These are phyloP conservation scores for Chloranthus sessilifolius DNA, from an alignment of 164 flowering plant genomes.

Conservation along the genomic window DNA sequence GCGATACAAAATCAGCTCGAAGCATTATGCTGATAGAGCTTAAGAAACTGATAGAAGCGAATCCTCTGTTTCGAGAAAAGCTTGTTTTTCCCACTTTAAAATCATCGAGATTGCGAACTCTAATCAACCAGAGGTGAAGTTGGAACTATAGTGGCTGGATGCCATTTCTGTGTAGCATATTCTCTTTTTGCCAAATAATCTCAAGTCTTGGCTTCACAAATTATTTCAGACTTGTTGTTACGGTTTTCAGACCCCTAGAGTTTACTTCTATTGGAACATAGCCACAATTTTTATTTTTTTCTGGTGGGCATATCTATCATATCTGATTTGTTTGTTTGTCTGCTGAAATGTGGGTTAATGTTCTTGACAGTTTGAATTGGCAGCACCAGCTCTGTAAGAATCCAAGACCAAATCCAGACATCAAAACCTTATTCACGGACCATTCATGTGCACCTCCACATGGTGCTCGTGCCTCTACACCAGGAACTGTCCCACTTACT, in stretches of 20 bases:
- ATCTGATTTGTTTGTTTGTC: background rate
- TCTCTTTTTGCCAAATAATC: too few relatives aligned
- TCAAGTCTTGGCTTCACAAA: too few relatives aligned
- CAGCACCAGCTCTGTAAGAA: constrained; percentile 96
- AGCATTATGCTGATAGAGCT: constrained; percentile 82
- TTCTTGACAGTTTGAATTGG: constrained; percentile 77
- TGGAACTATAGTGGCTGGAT: too few relatives aligned
- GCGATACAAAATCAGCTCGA: constrained; percentile 90
- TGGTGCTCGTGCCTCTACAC: constrained; percentile 70
- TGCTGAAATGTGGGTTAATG: constrained; percentile 12
- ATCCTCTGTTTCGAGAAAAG: constrained; percentile 89
- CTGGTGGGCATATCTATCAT: background rate
- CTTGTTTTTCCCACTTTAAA: constrained; percentile 69
- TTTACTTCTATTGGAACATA: too few relatives aligned
- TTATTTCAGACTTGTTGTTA: too few relatives aligned
- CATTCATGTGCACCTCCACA: constrained; percentile 76
- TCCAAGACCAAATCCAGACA: constrained; percentile 92
- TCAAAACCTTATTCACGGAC: constrained; percentile 81
- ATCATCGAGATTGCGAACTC: constrained; percentile 70
- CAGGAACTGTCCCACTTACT: constrained; percentile 65
- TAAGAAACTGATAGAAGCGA: constrained; percentile 82
- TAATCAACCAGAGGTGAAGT: constrained; percentile 83
- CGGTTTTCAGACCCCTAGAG: too few relatives aligned
- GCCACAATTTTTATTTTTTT: background rate
- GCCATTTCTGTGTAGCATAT: too few relatives aligned